Conservation (phyloP, 1,284 basidiomycete genomes). For the Sphagnurus paluster region DNA sequence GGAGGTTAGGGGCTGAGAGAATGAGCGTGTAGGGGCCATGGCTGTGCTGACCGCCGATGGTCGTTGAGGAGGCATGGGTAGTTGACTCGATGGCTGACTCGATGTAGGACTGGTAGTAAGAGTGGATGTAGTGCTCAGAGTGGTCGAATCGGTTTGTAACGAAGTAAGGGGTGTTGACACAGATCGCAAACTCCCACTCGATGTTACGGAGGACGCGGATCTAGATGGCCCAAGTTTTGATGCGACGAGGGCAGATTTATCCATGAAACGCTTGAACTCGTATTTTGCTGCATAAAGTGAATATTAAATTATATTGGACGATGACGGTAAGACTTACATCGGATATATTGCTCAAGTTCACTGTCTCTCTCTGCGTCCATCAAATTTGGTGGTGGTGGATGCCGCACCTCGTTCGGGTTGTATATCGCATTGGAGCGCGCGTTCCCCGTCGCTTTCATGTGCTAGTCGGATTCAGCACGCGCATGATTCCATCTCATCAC, state of each 20-base stretch:
- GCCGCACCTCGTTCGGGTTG: conserved; percentile 73
- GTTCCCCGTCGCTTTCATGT: conserved; percentile 79
- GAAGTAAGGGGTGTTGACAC: conserved; percentile 24
- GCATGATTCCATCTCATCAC: conserved; percentile 11
- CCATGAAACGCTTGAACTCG: conserved; percentile 66
- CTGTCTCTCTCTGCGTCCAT: conserved; percentile 79
- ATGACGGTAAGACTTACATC: conserved; percentile 47
- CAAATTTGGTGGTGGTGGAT: conserved; percentile 80
- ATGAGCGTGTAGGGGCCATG: conserved; percentile 22
- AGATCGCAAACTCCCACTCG: conserved; percentile 23
- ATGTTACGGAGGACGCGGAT: conserved; percentile 33
- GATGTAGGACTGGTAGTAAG: conserved; percentile 5
- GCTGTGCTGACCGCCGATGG: conserved; percentile 12
- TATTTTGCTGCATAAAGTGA: conserved; percentile 68
- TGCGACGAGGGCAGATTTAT: conserved; percentile 42
- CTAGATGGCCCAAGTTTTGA: conserved; percentile 50
- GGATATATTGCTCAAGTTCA: conserved; percentile 83
- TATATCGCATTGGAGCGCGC: conserved; percentile 71
- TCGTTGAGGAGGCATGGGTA: conserved; percentile 15
- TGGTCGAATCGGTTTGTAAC: no score
- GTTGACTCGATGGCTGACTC: no score
- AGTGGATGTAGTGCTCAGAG: conserved; percentile 11
- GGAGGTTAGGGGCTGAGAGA: conserved; percentile 28
- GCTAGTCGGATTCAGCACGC: conserved; percentile 31
- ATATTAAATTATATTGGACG: conserved; percentile 7